These are phyloP conservation scores for Paraphaeosphaeria minitans DNA, from an alignment of 2,329 filamentous ascomycete species.

Conservation along the genomic window DNA sequence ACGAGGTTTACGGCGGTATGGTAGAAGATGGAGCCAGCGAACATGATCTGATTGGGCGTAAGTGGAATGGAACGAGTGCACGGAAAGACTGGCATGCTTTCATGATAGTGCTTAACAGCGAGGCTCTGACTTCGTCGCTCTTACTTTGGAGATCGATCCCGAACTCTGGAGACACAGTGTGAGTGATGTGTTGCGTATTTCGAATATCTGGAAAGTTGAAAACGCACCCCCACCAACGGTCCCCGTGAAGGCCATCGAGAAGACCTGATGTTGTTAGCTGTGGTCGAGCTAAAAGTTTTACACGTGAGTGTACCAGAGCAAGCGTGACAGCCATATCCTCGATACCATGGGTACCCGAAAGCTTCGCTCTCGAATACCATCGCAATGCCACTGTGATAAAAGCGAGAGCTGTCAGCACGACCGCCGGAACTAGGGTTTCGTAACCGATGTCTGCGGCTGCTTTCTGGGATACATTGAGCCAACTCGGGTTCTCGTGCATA, in stretches of 20 bases:
- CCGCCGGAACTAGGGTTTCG: slow-evolving; percentile 31
- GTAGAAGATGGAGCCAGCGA: slow-evolving; percentile 38
- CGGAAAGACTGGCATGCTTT: slow-evolving; percentile 19
- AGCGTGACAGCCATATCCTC: slow-evolving; percentile 39
- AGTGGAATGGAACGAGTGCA: background rate
- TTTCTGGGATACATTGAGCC: slow-evolving; percentile 28
- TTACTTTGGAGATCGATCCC: slow-evolving; percentile 7
- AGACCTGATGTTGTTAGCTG: slow-evolving; percentile 19
- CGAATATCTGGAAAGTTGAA: background rate
- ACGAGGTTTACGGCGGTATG: slow-evolving; percentile 39
- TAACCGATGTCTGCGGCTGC: slow-evolving; percentile 30
- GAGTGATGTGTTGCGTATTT: background rate
- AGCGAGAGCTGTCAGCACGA: slow-evolving; percentile 33
- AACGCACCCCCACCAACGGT: slow-evolving; percentile 30
- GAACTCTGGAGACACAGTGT: slow-evolving; percentile 12
- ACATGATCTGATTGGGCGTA: slow-evolving; percentile 31
- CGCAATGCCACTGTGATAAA: slow-evolving; percentile 28
- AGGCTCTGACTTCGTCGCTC: background rate
- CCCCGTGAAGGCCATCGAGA: slow-evolving; percentile 35
- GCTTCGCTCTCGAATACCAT: slow-evolving; percentile 33
- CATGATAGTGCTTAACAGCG: slow-evolving; percentile 21
- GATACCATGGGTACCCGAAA: slow-evolving; percentile 17
- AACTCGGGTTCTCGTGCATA: slow-evolving; percentile 31
- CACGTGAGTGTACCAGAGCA: slow-evolving; percentile 28
- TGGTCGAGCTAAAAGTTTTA: background rate